phyloP scores from a whole-genome alignment of 1,139 yeast genomes.

The Yamadazyma friedrichii region DNA sequence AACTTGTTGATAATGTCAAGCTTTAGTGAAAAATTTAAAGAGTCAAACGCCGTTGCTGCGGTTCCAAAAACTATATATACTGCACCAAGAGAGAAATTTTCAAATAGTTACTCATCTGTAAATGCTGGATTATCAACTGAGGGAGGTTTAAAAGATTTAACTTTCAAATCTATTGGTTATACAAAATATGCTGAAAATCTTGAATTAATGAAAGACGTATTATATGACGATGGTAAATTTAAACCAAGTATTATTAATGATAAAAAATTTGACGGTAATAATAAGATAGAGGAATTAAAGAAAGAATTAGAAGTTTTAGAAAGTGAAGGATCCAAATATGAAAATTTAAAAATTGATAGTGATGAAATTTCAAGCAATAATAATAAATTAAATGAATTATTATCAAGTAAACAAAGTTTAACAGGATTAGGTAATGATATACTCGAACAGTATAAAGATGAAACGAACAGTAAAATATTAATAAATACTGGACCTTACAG shows the following conservation, averaged over 20 bases:
- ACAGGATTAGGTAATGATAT: constrained; percentile 18
- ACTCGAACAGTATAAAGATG: constrained; percentile 16
- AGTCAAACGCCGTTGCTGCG: constrained; percentile 5
- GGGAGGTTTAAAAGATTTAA: constrained; percentile 44
- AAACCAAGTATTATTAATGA: constrained; percentile 23
- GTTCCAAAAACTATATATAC: constrained; percentile 23
- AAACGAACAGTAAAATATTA: constrained; percentile 10
- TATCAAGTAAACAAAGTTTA: constrained; percentile 17
- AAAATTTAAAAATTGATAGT: constrained; percentile 2
- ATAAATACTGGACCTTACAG: background rate
- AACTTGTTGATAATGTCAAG: constrained; percentile 8
- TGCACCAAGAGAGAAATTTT: constrained; percentile 31
- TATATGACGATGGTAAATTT: constrained; percentile 14
- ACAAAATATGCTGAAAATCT: constrained; percentile 37
- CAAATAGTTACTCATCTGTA: constrained; percentile 40
- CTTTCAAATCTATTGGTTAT: constrained; percentile 43
- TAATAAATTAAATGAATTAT: constrained; percentile 18
- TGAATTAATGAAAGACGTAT: constrained; percentile 29
- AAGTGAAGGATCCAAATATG: background rate
- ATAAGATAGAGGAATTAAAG: constrained; percentile 17
- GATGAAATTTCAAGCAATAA: constrained; percentile 8
- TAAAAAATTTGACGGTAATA: constrained; percentile 18
- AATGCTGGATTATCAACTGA: constrained; percentile 44
- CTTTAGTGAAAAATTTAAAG: constrained; percentile 14
- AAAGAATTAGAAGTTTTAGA: constrained; percentile 17